Evolutionary conservation across 495 filamentous ascomycete species (phyloP).

Genomic region (Penicillium alfredii): DNA sequence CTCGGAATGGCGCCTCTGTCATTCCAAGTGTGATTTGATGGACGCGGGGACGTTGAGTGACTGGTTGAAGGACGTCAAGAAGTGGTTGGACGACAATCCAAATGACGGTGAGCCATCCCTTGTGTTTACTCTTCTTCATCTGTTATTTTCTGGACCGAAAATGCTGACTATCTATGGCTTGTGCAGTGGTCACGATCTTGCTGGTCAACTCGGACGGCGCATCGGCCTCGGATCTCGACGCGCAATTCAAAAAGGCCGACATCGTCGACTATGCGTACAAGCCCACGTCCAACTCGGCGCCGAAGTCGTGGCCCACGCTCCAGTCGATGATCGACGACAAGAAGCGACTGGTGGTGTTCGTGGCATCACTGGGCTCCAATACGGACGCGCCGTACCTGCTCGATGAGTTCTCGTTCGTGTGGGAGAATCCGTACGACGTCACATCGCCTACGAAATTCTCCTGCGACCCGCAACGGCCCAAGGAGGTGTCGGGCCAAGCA

Average conservation of each 20-base stretch:
- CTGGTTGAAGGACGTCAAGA: slow-evolving; percentile 58
- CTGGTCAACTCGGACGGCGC: slow-evolving; percentile 66
- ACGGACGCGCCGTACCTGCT: slow-evolving; percentile 57
- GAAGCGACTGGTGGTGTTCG: slow-evolving; percentile 60
- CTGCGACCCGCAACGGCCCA: slow-evolving; percentile 61
- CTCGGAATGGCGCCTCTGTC: slow-evolving; percentile 58
- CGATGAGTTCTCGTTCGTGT: slow-evolving; percentile 68
- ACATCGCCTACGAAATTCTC: slow-evolving; percentile 55
- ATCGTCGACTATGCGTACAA: slow-evolving; percentile 58
- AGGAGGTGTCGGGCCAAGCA: slow-evolving; percentile 28
- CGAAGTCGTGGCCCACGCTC: slow-evolving; percentile 61
- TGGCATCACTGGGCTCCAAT: slow-evolving; percentile 48
- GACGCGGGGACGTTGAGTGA: slow-evolving; percentile 59
- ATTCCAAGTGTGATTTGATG: slow-evolving; percentile 55
- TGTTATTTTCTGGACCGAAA: neutral
- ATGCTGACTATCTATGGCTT: slow-evolving; percentile 1
- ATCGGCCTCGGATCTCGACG: slow-evolving; percentile 46
- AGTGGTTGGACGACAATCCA: slow-evolving; percentile 61
- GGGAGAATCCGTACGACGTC: slow-evolving; percentile 73
- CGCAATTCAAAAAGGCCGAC: slow-evolving; percentile 51
- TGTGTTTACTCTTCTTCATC: no score
- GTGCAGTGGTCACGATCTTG: slow-evolving; percentile 63
- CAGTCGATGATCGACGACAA: slow-evolving; percentile 57
- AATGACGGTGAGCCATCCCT: slow-evolving; percentile 49
- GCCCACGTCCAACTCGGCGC: slow-evolving; percentile 40